Evolutionary conservation across 352 stramenopile genomes (phyloP), one percentile per base, ranked within the genome.

Genomic region (Phytopythium montanum): DNA sequence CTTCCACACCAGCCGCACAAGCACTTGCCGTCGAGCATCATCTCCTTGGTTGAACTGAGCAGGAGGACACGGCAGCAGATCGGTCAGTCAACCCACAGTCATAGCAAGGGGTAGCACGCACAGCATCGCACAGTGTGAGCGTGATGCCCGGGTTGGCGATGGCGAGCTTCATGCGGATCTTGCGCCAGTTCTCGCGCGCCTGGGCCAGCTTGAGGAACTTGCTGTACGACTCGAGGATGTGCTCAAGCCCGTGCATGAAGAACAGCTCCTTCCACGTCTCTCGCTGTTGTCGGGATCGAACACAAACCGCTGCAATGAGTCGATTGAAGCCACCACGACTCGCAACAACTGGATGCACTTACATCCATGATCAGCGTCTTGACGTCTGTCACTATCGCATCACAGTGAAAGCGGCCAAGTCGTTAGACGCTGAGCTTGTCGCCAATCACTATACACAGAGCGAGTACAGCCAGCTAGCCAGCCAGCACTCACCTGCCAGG

Each of bases 11-110:
- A 94, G 12, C 79, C 79, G 44, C 85, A 94, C 38, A 90, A 73
- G 36, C 81, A 91, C 54, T 87, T 83, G n/a, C 79, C 85, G 41
- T 94, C 82, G 60, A 86, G 75, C 85, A 94, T 92, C 85, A 94
- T 92, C 25, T 73, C 72, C 46, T 87, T 89, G 7, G 85, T 92
- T 0, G 85, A 88, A 28, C 85, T 94, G 57, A 23, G 14, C 26
- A 21, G 28, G 6, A 0, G 9, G 39, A 18, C 28, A 12, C 18
- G 33, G 16, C 14, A 34, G 12, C 5, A 21, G 16, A 12, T 4
- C n/a, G n/a, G n/a, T n/a, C n/a, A n/a, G 31, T 54, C 25, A 61
- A 19, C 16, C 25, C 25, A n/a, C 2, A 3, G 18, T 13, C 14
- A 54, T 7, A 41, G 25, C 14, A 6, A 16, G 46, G 25, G 5